Evolutionary conservation across 1,139 yeast species (phyloP).

Genomic region (Kazachstania sp.): DNA sequence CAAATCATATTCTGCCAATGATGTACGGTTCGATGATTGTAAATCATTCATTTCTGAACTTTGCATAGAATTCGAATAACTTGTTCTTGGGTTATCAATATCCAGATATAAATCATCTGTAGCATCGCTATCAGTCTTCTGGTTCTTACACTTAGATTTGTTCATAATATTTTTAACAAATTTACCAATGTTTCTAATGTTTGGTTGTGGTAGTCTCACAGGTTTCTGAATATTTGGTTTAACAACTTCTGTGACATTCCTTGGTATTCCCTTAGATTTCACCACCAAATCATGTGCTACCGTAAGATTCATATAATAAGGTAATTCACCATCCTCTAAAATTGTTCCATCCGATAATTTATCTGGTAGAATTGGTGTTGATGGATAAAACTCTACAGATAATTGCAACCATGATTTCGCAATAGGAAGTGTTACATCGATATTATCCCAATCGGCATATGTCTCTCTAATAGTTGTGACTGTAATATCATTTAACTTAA

Average conservation of each 20-base stretch:
- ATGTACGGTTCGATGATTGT: background rate
- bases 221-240: too few species aligned
- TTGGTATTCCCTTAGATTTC: too few species aligned
- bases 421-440: conserved; percentile 4
- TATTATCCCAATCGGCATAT: conserved; percentile 11
- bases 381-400: conserved; percentile 15
- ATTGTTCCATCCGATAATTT: too few species aligned
- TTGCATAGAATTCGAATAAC: background rate
- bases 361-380: conserved; percentile 5
- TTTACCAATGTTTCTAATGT: background rate
- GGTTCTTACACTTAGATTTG: background rate
- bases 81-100: conserved; percentile 1
- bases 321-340: too few species aligned
- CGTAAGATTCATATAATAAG: too few species aligned
- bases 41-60: background rate
- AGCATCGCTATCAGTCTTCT: background rate
- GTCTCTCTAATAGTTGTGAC: background rate
- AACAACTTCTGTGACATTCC: too few species aligned
- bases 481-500: background rate
- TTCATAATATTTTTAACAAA: background rate
- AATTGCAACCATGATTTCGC: background rate
- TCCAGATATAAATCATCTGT: background rate
- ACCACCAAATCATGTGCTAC: too few species aligned
- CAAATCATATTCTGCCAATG: background rate
- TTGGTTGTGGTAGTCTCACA: too few species aligned